Evolutionary conservation across 2,329 filamentous ascomycete genomes (phyloP).

Genomic region (Pyricularia sp.): DNA sequence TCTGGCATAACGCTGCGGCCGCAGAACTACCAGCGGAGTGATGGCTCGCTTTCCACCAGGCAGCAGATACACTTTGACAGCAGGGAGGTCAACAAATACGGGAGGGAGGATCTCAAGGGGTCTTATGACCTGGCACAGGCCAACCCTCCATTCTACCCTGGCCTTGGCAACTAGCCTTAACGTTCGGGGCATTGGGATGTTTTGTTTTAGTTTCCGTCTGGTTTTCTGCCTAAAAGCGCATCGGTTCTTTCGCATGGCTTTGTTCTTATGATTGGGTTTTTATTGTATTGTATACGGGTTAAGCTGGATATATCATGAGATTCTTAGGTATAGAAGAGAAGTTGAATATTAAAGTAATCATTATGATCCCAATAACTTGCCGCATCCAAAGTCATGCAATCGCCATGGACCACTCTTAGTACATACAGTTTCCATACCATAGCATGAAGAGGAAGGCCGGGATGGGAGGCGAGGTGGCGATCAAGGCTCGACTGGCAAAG

Average conservation of each 20-base stretch:
- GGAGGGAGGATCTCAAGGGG: neutral
- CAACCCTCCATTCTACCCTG: neutral
- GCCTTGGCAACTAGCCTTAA: too few relatives aligned
- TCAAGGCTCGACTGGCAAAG: too few relatives aligned
- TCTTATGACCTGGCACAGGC: neutral
- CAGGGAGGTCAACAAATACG: neutral
- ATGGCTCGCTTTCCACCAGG: neutral
- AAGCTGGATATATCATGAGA: neutral
- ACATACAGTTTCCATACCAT: too few relatives aligned
- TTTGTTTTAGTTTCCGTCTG: neutral
- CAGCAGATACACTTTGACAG: neutral
- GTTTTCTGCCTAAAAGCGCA: neutral
- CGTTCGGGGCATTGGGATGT: too few relatives aligned
- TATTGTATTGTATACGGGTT: neutral
- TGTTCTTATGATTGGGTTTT: neutral
- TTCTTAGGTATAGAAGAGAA: neutral
- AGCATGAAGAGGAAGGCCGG: too few relatives aligned
- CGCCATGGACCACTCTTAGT: too few relatives aligned
- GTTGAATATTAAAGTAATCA: neutral
- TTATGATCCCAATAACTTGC: neutral
- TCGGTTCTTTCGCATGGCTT: neutral
- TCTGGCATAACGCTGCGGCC: constrained; percentile 2
- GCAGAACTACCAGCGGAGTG: neutral
- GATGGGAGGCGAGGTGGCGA: too few relatives aligned
- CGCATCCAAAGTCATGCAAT: too few relatives aligned